A percentile compares a stretch with the other conserved stretches of the same genome.
Conservation (phyloP, 441 rosid genomes). For the Aleurites moluccanus region DNA sequence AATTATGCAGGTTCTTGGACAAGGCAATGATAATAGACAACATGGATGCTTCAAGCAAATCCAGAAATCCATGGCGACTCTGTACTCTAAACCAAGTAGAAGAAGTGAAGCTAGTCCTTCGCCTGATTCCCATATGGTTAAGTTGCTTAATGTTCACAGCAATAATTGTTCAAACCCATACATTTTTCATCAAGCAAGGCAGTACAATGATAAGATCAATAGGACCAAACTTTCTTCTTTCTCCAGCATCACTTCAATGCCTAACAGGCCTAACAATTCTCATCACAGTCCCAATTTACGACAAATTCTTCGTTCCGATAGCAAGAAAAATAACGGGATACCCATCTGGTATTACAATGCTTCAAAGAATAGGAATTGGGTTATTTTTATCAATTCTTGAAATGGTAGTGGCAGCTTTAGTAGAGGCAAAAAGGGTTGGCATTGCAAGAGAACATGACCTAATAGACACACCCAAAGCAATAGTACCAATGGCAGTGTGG, state of each 20-base stretch:
- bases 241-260: slow-evolving; percentile 74
- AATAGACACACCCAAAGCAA: slow-evolving; percentile 42
- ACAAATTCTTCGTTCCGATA: slow-evolving; percentile 56
- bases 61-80: slow-evolving; percentile 67
- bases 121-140: slow-evolving; percentile 76
- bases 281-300: slow-evolving; percentile 55
- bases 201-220: slow-evolving; percentile 60
- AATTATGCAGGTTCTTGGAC: slow-evolving; percentile 57
- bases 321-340: slow-evolving; percentile 55
- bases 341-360: slow-evolving; percentile 70
- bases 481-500: slow-evolving; percentile 65
- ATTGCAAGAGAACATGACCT: slow-evolving; percentile 52
- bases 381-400: slow-evolving; percentile 47
- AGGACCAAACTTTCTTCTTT: slow-evolving; percentile 53
- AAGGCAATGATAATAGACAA: slow-evolving; percentile 72
- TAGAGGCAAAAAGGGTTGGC: slow-evolving; percentile 58
- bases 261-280: slow-evolving; percentile 63
- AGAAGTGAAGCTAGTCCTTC: slow-evolving; percentile 69
- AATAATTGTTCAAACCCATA: slow-evolving; percentile 57
- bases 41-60: slow-evolving; percentile 37
- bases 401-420: slow-evolving; percentile 56
- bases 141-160: slow-evolving; percentile 70
- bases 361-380: slow-evolving; percentile 76
- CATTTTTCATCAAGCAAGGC: slow-evolving; percentile 83
- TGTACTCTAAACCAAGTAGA: slow-evolving; percentile 78